Evolutionary conservation across 495 filamentous ascomycete genomes (phyloP), one percentile per base, ranked within the genome.

Genomic region (Aeminium ludgeri): DNA sequence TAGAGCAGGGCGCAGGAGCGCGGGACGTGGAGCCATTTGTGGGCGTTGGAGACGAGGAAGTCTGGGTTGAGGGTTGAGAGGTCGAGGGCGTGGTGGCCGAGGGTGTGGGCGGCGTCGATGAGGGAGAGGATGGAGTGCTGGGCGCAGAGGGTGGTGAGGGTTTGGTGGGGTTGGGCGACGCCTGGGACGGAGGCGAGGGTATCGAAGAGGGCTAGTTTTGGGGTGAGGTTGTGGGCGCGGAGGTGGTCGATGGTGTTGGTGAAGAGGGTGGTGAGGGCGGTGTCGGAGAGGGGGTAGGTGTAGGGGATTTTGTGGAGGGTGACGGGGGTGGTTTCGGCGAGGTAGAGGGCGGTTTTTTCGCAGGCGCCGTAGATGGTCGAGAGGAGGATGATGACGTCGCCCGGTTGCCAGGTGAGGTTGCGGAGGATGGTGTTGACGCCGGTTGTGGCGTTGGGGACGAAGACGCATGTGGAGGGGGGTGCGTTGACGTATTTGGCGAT

Each of bases 21-120:
- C n/a, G 86, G 87, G 10, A 74, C 73, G 50, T 74, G 81, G 12
- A 94, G 70, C 87, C 87, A 96, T 72, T 95, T 96, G 59, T 95
- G 83, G 49, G 72, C 74, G 54, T 93, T 94, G 17, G 65, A 74
- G 7, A 83, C 69, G 46, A 92, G 76, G 58, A 94, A 95, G 47
- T 95, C 86, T 0, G 81, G 74, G 28, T 76, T 65, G n/a, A 83
- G 56, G 17, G 46, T 54, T 0, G 50, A 50, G 16, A 94, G 60
- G 48, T 86, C 67, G 12, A 95, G 59, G 1, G 63, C 62, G 15
- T 93, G 68, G 40, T 86, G 76, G 0, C 86, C 86, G 25, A 92
- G 62, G 3, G 80, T 79, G 55, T 93, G 85, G 3, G 84, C 85
- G 2, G 66, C 85, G 51, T 93, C 85, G n/a, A 93, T 60, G 16